Percentiles rank a stretch among this genome's conserved stretches.
Conservation (phyloP, 2,329 filamentous ascomycete species). For the Fusarium udum region DNA sequence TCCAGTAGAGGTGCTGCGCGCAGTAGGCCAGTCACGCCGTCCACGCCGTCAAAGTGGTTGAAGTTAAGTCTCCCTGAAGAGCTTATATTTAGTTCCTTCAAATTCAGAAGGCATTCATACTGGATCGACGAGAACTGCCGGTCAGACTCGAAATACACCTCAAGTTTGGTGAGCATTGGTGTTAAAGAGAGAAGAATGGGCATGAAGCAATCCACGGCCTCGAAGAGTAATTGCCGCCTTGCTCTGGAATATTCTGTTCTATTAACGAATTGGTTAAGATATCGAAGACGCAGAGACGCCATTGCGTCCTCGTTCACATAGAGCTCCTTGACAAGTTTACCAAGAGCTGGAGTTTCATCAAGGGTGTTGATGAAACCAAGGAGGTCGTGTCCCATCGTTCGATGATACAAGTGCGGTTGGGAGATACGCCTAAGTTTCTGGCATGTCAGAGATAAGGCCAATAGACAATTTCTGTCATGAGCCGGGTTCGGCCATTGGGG, state of each 20-base stretch:
- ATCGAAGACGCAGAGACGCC: background rate
- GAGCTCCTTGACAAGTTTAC: background rate
- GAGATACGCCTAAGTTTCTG: background rate
- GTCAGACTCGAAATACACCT: background rate
- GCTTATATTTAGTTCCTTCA: background rate
- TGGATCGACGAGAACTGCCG: background rate
- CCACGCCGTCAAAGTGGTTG: no score
- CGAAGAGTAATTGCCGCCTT: no score
- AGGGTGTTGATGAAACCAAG: background rate
- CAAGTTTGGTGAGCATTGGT: background rate
- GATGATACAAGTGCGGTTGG: background rate
- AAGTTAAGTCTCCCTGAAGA: fast-evolving
- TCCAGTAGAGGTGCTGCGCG: background rate
- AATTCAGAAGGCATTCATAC: background rate
- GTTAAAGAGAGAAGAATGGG: background rate
- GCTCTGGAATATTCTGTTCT: no score
- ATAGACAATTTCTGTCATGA: background rate
- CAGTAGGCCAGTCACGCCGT: background rate
- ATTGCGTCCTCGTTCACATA: background rate
- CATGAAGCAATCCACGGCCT: background rate
- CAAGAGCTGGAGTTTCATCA: fast-evolving
- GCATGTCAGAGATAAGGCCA: background rate
- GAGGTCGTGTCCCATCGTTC: background rate
- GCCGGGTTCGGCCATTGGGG: fast-evolving
- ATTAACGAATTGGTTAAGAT: no score